phyloP scores from a whole-genome alignment of 1,284 basidiomycete genomes.

The Volvariella surrecta region DNA sequence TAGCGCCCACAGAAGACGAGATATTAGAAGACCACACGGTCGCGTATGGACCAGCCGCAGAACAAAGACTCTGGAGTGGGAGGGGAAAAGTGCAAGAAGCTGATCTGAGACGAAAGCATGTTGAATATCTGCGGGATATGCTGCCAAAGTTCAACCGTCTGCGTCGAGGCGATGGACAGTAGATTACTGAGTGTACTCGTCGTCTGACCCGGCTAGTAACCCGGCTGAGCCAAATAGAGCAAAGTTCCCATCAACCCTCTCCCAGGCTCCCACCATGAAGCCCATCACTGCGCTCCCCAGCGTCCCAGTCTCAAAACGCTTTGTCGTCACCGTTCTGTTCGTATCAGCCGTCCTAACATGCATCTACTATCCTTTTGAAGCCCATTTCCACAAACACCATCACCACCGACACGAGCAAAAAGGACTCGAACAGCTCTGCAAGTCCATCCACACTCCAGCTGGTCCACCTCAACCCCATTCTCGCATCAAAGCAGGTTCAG shows the following conservation, averaged over 20 bases:
- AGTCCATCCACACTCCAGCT: constrained; percentile 14
- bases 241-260: too few relatives aligned
- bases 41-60: constrained; percentile 70
- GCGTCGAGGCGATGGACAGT: constrained; percentile 44
- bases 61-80: constrained; percentile 78
- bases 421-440: constrained; percentile 9
- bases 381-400: background rate
- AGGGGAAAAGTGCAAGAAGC: constrained; percentile 78
- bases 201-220: too few relatives aligned
- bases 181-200: too few relatives aligned
- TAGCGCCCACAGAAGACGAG: constrained; percentile 70
- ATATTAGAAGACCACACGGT: constrained; percentile 80
- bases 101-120: constrained; percentile 80
- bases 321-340: background rate
- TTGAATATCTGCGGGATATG: constrained; percentile 86
- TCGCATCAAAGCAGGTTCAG: constrained; percentile 30
- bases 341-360: background rate
- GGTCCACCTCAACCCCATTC: constrained; percentile 16
- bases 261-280: constrained; percentile 1
- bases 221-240: too few relatives aligned
- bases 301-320: background rate
- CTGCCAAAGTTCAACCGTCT: constrained; percentile 81
- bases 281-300: background rate
- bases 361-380: too few relatives aligned
- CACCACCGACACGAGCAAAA: background rate